phyloP scores from a whole-genome alignment of 2,329 filamentous ascomycete genomes.

The Colletotrichum abscissum region DNA sequence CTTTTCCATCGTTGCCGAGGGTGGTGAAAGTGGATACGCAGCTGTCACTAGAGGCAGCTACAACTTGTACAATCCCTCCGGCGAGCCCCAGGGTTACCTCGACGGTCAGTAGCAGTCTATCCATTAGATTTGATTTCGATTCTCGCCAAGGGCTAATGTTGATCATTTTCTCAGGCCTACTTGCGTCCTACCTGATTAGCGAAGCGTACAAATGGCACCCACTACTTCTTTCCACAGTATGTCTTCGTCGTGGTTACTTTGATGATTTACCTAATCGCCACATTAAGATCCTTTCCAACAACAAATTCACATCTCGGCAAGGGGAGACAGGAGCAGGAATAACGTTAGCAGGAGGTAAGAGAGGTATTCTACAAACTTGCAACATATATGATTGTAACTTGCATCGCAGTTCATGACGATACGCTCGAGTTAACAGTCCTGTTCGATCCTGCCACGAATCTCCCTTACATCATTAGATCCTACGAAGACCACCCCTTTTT shows the following conservation, averaged over 20 bases:
- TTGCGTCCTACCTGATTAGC: slow-evolving; percentile 20
- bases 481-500: slow-evolving; percentile 33
- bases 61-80: slow-evolving; percentile 3
- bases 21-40: slow-evolving; percentile 21
- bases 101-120: background rate
- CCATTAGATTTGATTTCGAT: background rate
- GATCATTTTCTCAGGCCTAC: background rate
- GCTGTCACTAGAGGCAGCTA: slow-evolving; percentile 20
- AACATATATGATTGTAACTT: background rate
- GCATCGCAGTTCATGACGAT: background rate
- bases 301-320: background rate
- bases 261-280: background rate
- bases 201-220: slow-evolving; percentile 29
- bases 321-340: background rate
- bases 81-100: slow-evolving; percentile 1
- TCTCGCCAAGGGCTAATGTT: background rate
- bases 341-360: background rate
- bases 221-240: slow-evolving; percentile 8
- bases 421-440: background rate
- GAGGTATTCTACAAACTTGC: no score
- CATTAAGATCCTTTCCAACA: background rate
- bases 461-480: slow-evolving; percentile 23
- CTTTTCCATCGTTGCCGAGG: slow-evolving; percentile 17
- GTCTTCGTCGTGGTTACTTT: background rate
- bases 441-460: background rate